Conservation (phyloP, 352 stramenopile species). For the Aphanomyces invadans region DNA sequence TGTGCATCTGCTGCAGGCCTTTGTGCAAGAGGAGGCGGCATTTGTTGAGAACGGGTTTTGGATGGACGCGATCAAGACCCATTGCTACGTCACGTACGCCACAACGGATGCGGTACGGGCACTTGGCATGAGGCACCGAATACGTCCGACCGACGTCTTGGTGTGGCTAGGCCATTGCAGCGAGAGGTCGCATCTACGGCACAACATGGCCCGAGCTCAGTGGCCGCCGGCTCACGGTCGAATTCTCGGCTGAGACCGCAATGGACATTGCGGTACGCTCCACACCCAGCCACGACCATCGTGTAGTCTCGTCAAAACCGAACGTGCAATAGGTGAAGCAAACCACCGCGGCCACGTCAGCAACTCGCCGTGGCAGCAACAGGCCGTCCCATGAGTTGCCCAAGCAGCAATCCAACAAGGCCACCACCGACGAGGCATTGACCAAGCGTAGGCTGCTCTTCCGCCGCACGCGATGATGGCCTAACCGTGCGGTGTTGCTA, state of each 20-base stretch:
- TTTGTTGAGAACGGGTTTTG: slow-evolving; percentile 75
- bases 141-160: neutral
- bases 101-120: slow-evolving; percentile 36
- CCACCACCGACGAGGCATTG: neutral
- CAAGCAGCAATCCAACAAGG: too few relatives aligned
- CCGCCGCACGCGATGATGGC: too few relatives aligned
- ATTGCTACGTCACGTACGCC: slow-evolving; percentile 76
- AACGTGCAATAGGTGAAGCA: neutral
- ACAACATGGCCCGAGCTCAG: slow-evolving; percentile 59
- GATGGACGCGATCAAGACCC: slow-evolving; percentile 85
- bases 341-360: neutral
- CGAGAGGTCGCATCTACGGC: slow-evolving; percentile 40
- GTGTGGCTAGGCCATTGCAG: slow-evolving; percentile 38
- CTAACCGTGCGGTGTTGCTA: too few relatives aligned
- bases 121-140: neutral
- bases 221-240: slow-evolving; percentile 37
- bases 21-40: slow-evolving; percentile 43
- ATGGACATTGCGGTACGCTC: slow-evolving; percentile 37
- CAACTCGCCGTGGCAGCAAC: neutral
- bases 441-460: too few relatives aligned
- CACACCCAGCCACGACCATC: too few relatives aligned
- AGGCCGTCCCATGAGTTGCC: too few relatives aligned
- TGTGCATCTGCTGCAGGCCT: slow-evolving; percentile 36
- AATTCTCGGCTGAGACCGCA: slow-evolving; percentile 36
- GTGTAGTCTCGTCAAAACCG: neutral